Evolutionary conservation across 805 yeast genomes (phyloP).

Genomic region (Saturnispora saitoi): DNA sequence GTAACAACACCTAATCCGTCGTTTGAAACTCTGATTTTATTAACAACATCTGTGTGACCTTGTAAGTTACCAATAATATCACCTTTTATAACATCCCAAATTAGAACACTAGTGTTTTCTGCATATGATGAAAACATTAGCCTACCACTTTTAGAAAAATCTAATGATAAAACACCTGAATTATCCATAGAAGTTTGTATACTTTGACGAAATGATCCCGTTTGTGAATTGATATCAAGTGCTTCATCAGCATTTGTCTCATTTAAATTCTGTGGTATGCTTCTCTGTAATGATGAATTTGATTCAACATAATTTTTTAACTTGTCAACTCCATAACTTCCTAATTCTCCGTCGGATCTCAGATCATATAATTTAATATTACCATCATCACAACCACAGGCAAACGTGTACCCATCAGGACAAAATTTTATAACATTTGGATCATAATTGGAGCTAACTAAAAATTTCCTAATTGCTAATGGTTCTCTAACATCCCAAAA

Average conservation of each 20-base stretch:
- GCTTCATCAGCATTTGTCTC: background rate
- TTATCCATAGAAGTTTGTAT: constrained; percentile 37
- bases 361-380: constrained; percentile 61
- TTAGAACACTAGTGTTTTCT: constrained; percentile 55
- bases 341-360: constrained; percentile 64
- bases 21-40: constrained; percentile 55
- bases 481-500: constrained; percentile 58
- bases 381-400: constrained; percentile 77
- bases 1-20: constrained; percentile 75
- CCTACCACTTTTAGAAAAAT: constrained; percentile 67
- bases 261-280: constrained; percentile 1
- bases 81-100: constrained; percentile 69
- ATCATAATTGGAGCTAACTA: constrained; percentile 47
- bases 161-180: constrained; percentile 66
- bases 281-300: constrained; percentile 1
- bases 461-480: constrained; percentile 33
- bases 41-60: constrained; percentile 55
- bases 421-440: constrained; percentile 53
- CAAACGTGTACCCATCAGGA: constrained; percentile 64
- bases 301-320: constrained; percentile 10
- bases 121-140: constrained; percentile 67
- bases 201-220: constrained; percentile 20
- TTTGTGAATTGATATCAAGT: constrained; percentile 7
- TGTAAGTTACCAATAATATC: constrained; percentile 57
- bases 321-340: constrained; percentile 33